These are phyloP conservation scores for Hansenula sp. DNA, from an alignment of 1,139 yeast genomes.

Conservation along the genomic window DNA sequence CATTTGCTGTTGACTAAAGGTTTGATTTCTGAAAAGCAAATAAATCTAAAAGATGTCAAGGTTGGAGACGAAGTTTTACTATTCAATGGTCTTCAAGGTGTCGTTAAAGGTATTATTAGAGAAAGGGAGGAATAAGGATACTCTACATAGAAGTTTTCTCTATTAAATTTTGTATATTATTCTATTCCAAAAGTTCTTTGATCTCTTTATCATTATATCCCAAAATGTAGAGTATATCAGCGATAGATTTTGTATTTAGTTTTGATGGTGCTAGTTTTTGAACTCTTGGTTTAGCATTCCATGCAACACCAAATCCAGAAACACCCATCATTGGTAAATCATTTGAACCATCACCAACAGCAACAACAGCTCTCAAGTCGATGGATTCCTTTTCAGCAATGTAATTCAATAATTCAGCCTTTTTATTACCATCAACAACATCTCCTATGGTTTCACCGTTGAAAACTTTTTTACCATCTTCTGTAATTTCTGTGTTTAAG, in stretches of 20 bases:
- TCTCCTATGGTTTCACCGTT: constrained; percentile 63
- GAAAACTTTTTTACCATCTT: constrained; percentile 34
- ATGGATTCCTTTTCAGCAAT: constrained; percentile 64
- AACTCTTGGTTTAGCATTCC: constrained; percentile 95
- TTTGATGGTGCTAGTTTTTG: constrained; percentile 78
- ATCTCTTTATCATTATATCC: constrained; percentile 69
- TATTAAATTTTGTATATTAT: constrained; percentile 6
- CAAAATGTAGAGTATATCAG: constrained; percentile 73
- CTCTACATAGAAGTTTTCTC: not conserved
- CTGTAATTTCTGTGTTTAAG: constrained; percentile 48
- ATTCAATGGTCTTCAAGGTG: constrained; percentile 84
- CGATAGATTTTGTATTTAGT: constrained; percentile 65
- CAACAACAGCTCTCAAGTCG: constrained; percentile 57
- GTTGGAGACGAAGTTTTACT: constrained; percentile 65
- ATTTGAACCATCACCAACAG: constrained; percentile 97
- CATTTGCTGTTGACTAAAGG: constrained; percentile 55
- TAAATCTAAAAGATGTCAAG: constrained; percentile 40
- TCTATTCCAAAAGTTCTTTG: constrained; percentile 20
- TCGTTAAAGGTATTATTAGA: constrained; percentile 47
- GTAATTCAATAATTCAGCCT: constrained; percentile 66
- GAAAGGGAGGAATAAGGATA: not conserved
- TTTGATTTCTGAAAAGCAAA: constrained; percentile 48
- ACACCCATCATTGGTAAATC: constrained; percentile 88
- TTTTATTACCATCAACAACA: constrained; percentile 80
- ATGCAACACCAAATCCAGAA: constrained; percentile 94